Conservation (phyloP, 2,329 filamentous ascomycete species). For the Penicillium freii region DNA sequence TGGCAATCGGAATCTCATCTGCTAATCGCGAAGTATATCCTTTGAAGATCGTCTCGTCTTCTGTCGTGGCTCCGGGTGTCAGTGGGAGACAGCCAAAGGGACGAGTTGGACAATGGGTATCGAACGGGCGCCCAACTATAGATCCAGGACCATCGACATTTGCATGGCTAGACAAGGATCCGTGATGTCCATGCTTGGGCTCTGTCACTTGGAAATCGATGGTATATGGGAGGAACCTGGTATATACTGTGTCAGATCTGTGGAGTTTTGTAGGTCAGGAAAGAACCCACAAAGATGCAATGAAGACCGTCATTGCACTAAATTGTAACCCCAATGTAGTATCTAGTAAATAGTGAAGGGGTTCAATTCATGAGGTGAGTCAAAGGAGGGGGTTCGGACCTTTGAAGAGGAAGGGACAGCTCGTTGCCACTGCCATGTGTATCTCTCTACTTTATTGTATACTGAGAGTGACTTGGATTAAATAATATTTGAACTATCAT, state of each 20-base stretch:
- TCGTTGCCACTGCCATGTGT: background rate
- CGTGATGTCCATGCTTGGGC: constrained; percentile 21
- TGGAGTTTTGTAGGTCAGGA: background rate
- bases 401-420: background rate
- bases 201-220: constrained; percentile 35
- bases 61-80: constrained; percentile 41
- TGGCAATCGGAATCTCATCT: constrained; percentile 28
- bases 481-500: too few species aligned
- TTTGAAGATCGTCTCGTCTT: constrained; percentile 42
- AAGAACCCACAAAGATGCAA: constrained; percentile 35
- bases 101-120: constrained; percentile 18
- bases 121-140: constrained; percentile 27
- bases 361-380: background rate
- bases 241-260: constrained; percentile 1
- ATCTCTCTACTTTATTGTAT: too few species aligned
- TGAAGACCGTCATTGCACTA: constrained; percentile 34
- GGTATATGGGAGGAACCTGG: constrained; percentile 39
- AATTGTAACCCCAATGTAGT: background rate
- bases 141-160: constrained; percentile 22
- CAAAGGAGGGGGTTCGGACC: background rate
- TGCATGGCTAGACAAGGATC: constrained; percentile 25
- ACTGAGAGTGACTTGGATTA: background rate
- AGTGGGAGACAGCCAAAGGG: constrained; percentile 24
- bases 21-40: constrained; percentile 30
- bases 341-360: background rate